A percentile compares a stretch with the other conserved stretches of the same genome.
These are phyloP conservation scores for Aspergillus intermedius DNA, from an alignment of 2,329 filamentous ascomycete species.

Conservation along the genomic window DNA sequence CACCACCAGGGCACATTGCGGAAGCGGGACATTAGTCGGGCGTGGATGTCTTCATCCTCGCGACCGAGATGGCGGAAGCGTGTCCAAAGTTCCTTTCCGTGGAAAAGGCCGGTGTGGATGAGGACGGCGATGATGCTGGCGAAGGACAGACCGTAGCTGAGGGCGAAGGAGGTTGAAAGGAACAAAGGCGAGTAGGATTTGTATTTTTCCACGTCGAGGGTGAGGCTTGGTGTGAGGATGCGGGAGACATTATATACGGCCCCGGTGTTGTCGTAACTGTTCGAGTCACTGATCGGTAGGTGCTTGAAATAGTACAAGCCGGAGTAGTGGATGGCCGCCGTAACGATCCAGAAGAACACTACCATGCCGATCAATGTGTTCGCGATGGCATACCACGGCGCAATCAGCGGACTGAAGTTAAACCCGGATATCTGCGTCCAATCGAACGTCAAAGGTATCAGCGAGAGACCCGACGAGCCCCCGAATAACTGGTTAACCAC, in stretches of 20 bases:
- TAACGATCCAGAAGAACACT: slow-evolving; percentile 57
- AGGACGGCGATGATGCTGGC: slow-evolving; percentile 52
- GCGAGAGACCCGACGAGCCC: slow-evolving; percentile 58
- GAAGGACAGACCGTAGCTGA: slow-evolving; percentile 52
- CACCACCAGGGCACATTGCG: slow-evolving; percentile 33
- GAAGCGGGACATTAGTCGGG: slow-evolving; percentile 31
- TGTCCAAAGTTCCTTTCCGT: slow-evolving; percentile 16
- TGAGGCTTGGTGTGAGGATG: slow-evolving; percentile 48
- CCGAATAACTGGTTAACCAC: slow-evolving; percentile 69
- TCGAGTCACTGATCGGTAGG: slow-evolving; percentile 21
- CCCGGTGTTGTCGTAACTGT: slow-evolving; percentile 40
- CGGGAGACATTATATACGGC: slow-evolving; percentile 51
- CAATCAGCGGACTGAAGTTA: slow-evolving; percentile 60
- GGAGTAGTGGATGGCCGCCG: slow-evolving; percentile 57
- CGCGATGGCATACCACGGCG: slow-evolving; percentile 67
- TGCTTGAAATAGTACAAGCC: slow-evolving; percentile 56
- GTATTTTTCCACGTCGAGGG: slow-evolving; percentile 53
- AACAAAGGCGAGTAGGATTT: slow-evolving; percentile 56
- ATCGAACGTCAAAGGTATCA: slow-evolving; percentile 70
- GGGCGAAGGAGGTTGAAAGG: slow-evolving; percentile 47
- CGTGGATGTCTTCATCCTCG: slow-evolving; percentile 33
- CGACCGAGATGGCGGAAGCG: slow-evolving; percentile 37
- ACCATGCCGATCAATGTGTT: slow-evolving; percentile 65
- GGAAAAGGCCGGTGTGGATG: slow-evolving; percentile 15
- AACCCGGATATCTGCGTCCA: slow-evolving; percentile 68